Conservation (phyloP, 768 basidiomycete genomes). For the Dioszegia crocea region DNA sequence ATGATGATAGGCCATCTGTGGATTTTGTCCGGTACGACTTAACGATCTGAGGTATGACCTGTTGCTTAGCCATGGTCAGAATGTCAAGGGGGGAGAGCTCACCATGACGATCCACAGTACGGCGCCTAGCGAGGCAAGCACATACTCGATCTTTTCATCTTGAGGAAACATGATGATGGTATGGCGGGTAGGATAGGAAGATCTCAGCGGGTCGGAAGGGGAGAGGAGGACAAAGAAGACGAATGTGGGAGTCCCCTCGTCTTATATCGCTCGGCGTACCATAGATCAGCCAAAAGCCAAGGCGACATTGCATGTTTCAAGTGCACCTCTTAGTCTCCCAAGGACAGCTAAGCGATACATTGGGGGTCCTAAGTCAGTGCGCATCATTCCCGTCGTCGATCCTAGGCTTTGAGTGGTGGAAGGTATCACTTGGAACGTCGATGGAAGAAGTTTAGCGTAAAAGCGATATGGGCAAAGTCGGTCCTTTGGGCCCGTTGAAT, state of each 20-base stretch:
- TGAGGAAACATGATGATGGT: constrained; percentile 17
- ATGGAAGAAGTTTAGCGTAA: too few relatives aligned
- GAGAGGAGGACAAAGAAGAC: not conserved
- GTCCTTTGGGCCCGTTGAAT: too few relatives aligned
- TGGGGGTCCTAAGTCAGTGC: too few relatives aligned
- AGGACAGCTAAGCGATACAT: too few relatives aligned
- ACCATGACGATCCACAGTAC: constrained; percentile 27
- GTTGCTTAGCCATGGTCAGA: not conserved
- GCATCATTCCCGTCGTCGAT: too few relatives aligned
- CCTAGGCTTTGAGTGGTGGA: too few relatives aligned
- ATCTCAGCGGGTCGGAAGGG: not conserved
- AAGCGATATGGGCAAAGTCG: too few relatives aligned
- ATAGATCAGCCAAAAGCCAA: too few relatives aligned
- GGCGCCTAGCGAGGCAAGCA: constrained; percentile 62
- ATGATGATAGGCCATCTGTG: constrained; percentile 64
- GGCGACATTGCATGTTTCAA: too few relatives aligned
- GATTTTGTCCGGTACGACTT: constrained; percentile 65
- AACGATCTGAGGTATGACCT: constrained; percentile 65
- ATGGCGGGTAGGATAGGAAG: not conserved
- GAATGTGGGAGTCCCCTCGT: not conserved
- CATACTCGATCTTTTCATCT: constrained; percentile 62
- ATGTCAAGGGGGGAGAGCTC: not conserved
- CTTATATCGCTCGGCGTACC: too few relatives aligned
- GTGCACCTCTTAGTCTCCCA: too few relatives aligned
- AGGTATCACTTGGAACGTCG: too few relatives aligned